Evolutionary conservation across 331 rosid species (phyloP), one percentile per base, ranked within the genome.

Genomic region (Malus hybrid): DNA sequence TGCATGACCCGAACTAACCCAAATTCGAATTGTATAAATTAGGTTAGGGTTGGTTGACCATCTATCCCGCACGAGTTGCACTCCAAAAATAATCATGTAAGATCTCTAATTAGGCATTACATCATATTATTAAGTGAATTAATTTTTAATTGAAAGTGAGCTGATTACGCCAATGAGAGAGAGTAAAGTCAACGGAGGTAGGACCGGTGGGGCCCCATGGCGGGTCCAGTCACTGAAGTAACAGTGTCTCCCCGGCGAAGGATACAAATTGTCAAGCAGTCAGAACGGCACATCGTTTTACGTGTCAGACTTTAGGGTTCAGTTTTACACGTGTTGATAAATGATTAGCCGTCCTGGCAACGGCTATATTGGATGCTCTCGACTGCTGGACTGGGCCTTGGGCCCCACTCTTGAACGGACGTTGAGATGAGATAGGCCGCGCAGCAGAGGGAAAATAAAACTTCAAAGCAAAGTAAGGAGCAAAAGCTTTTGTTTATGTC

Each of bases 371-470:
- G 30, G 69, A 48, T 57, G 73, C 77, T 24, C 66, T 78, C 62
- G 19, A 50, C 44, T 28, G 69, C 66, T n/a, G 78, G 48, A 39
- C 66, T 53, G 34, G 30, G 19, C 5, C 7, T 20, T 16, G 86
- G 82, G 79, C 30, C 86, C 88, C 85, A 77, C 78, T 22, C 30
- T 7, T 70, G 68, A 86, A 78, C 86, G 84, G 79, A 75, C 79
- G 53, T 72, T 76, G 63, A 34, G 70, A 73, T 76, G 63, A 34
- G 70, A 73, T 74, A 66, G 57, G 24, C 69, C 57, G 58, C 77
- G 63, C 77, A 10, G 74, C 55, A n/a, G 3, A 5, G 18, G 39
- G 10, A 6, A 34, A 36, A 16, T 66, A 73, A 70, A 11, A 63
- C 80, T 75, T 81, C 52, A 53, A 77, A 73, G 71, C 58, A 64